phyloP scores from a whole-genome alignment of 2,329 filamentous ascomycete species.

The Aspergillus sp. region DNA sequence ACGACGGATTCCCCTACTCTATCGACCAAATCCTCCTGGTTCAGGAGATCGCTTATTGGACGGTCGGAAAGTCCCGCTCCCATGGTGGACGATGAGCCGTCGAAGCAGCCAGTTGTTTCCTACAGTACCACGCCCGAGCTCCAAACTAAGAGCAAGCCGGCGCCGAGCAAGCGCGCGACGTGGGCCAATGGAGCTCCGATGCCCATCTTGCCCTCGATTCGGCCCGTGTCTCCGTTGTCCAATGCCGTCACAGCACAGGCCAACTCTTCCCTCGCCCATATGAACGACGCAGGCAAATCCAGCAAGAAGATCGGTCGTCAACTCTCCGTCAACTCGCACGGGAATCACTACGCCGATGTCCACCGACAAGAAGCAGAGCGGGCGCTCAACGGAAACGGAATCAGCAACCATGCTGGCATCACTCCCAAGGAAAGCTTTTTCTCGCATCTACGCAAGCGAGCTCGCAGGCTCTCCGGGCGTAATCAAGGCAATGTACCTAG shows the following conservation, averaged over 20 bases:
- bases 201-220: constrained; percentile 91
- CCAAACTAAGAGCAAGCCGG: constrained; percentile 55
- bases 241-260: constrained; percentile 90
- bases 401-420: constrained; percentile 67
- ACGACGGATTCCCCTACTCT: constrained; percentile 57
- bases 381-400: constrained; percentile 78
- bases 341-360: constrained; percentile 87
- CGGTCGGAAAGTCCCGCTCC: constrained; percentile 68
- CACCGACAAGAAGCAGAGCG: constrained; percentile 90
- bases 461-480: constrained; percentile 85
- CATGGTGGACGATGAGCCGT: constrained; percentile 44
- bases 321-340: constrained; percentile 85
- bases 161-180: constrained; percentile 78
- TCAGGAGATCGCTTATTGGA: constrained; percentile 88
- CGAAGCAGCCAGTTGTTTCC: constrained; percentile 46
- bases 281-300: constrained; percentile 58
- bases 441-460: constrained; percentile 91
- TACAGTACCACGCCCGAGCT: constrained; percentile 42
- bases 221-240: constrained; percentile 93
- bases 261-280: constrained; percentile 61
- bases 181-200: constrained; percentile 91
- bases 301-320: constrained; percentile 93
- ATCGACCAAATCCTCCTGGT: constrained; percentile 89
- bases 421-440: constrained; percentile 96
- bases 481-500: constrained; percentile 79